A percentile compares a stretch with the other conserved stretches of the same genome.
Evolutionary conservation across 1,139 yeast genomes (phyloP).

Genomic region (Yamadazyma dushanensis): DNA sequence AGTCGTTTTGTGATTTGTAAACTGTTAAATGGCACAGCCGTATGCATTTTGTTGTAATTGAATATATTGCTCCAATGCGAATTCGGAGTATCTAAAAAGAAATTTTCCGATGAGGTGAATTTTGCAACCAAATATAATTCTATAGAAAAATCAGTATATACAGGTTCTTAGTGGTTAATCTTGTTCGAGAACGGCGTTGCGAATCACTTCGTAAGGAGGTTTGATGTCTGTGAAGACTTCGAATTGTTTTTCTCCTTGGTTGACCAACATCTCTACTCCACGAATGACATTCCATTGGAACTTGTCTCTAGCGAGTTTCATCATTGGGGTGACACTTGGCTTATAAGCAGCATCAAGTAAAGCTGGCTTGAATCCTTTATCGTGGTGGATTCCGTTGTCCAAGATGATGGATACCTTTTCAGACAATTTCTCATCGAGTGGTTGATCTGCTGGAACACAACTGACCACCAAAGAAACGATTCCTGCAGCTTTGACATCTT

Average conservation of each 20-base stretch:
- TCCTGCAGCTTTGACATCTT: constrained; percentile 40
- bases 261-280: constrained; percentile 88
- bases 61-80: constrained; percentile 1
- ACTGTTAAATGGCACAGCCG: background rate
- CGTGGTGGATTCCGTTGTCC: constrained; percentile 30
- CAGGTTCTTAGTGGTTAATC: constrained; percentile 9
- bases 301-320: constrained; percentile 66
- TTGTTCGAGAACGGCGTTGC: constrained; percentile 50
- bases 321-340: constrained; percentile 81
- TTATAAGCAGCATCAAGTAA: constrained; percentile 92
- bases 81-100: background rate
- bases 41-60: background rate
- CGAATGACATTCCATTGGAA: constrained; percentile 72
- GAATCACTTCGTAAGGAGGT: constrained; percentile 62
- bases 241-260: constrained; percentile 91
- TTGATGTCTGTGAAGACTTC: constrained; percentile 69
- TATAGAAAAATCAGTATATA: background rate
- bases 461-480: constrained; percentile 69
- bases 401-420: constrained; percentile 50
- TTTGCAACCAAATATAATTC: background rate
- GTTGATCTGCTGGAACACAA: constrained; percentile 86
- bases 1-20: background rate
- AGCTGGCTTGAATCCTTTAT: constrained; percentile 43
- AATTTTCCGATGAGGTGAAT: constrained; percentile 1
- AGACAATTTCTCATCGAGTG: constrained; percentile 57